Percentiles rank a stretch among this genome's conserved stretches.
Evolutionary conservation across 2,329 filamentous ascomycete genomes (phyloP).

Genomic region (Lachnellula hyalina): DNA sequence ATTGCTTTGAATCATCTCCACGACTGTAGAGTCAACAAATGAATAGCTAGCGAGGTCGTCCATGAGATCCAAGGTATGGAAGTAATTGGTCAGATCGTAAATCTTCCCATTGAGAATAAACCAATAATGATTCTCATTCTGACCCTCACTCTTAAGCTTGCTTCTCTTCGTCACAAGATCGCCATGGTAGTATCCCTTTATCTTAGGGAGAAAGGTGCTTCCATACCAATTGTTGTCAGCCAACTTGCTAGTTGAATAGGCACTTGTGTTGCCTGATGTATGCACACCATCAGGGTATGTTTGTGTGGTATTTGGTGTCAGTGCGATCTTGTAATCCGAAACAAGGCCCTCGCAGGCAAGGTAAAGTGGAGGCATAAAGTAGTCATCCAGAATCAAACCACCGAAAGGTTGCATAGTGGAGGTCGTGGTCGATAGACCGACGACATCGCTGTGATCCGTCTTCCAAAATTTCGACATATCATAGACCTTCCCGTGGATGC

Average conservation of each 20-base stretch:
- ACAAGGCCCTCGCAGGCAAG: slow-evolving; percentile 71
- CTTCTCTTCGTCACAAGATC: slow-evolving; percentile 66
- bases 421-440: slow-evolving; percentile 49
- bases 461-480: slow-evolving; percentile 88
- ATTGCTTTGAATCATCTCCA: slow-evolving; percentile 65
- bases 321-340: slow-evolving; percentile 46
- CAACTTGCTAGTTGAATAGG: slow-evolving; percentile 53
- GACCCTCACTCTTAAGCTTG: slow-evolving; percentile 59
- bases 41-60: slow-evolving; percentile 49
- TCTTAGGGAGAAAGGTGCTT: slow-evolving; percentile 66
- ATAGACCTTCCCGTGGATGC: slow-evolving; percentile 82
- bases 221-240: slow-evolving; percentile 70
- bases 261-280: slow-evolving; percentile 56
- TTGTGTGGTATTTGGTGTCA: slow-evolving; percentile 62
- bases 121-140: slow-evolving; percentile 67
- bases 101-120: slow-evolving; percentile 69
- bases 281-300: slow-evolving; percentile 54
- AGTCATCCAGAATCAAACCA: slow-evolving; percentile 74
- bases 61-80: slow-evolving; percentile 62
- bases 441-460: slow-evolving; percentile 72
- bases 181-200: slow-evolving; percentile 83
- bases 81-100: slow-evolving; percentile 91
- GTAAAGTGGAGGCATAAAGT: slow-evolving; percentile 75
- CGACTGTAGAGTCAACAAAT: slow-evolving; percentile 68
- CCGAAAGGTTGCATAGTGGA: slow-evolving; percentile 71